Evolutionary conservation across 176 grass and related monocot genomes (phyloP).

Genomic region (Phoenix roebelenii): DNA sequence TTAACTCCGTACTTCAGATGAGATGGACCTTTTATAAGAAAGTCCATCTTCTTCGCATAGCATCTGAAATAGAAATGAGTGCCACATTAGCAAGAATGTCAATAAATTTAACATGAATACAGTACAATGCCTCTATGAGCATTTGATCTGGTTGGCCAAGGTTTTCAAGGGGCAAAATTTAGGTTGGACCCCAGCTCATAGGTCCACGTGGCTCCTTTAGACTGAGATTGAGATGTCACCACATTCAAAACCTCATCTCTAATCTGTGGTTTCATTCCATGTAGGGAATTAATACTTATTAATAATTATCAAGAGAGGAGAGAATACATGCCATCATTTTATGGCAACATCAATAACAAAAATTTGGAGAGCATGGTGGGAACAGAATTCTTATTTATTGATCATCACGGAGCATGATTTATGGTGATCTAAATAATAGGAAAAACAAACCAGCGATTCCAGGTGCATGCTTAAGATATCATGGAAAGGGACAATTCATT

Average conservation of each 20-base stretch:
- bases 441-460: too few species aligned
- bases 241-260: background rate
- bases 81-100: too few species aligned
- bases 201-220: background rate
- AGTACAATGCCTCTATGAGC: conserved; percentile 45
- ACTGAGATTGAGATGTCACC: conserved; percentile 10
- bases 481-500: too few species aligned
- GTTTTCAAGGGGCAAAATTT: conserved; percentile 36
- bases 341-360: too few species aligned
- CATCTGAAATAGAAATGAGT: conserved; percentile 32
- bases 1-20: conserved; percentile 36
- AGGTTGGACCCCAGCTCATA: conserved; percentile 21
- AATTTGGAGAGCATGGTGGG: too few species aligned
- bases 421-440: too few species aligned
- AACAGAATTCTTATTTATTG: too few species aligned
- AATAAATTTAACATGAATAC: background rate
- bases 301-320: too few species aligned
- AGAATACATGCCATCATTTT: too few species aligned
- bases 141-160: conserved; percentile 53
- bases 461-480: too few species aligned
- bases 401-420: too few species aligned
- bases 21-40: conserved; percentile 44
- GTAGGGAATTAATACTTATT: too few species aligned
- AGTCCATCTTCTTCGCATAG: conserved; percentile 32
- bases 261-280: background rate